phyloP scores from a whole-genome alignment of 306 rosid species.

The Gynostemma pentaphyllum region DNA sequence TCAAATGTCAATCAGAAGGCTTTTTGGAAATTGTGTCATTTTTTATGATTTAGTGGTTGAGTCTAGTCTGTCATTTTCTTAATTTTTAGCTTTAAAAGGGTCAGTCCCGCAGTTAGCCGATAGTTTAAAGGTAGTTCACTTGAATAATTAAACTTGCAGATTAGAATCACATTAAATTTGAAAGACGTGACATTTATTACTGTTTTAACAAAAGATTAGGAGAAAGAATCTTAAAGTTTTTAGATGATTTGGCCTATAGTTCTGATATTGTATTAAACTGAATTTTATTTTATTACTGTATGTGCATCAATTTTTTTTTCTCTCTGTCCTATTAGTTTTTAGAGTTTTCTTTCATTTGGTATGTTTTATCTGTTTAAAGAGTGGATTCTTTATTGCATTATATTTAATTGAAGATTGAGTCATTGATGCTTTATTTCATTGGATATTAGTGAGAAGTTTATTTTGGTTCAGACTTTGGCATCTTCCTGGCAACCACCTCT shows the following conservation, averaged over 20 bases:
- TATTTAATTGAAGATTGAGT: background rate
- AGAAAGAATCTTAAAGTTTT: background rate
- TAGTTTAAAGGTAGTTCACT: background rate
- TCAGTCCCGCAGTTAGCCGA: too few relatives aligned
- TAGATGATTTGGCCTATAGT: too few relatives aligned
- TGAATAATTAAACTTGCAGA: background rate
- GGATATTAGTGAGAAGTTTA: background rate
- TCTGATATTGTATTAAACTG: background rate
- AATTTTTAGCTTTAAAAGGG: too few relatives aligned
- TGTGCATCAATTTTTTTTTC: background rate
- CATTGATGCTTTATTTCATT: background rate
- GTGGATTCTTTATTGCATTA: background rate
- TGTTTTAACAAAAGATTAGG: background rate
- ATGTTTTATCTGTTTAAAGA: background rate
- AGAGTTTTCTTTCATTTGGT: background rate
- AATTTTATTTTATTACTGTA: background rate
- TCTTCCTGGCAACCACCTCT: slow-evolving; percentile 54
- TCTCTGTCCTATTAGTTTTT: background rate
- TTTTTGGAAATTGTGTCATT: too few relatives aligned
- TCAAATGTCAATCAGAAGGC: too few relatives aligned
- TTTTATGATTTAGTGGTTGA: too few relatives aligned
- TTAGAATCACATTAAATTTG: background rate
- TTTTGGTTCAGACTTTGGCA: slow-evolving; percentile 52
- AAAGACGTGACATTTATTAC: background rate
- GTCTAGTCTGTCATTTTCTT: too few relatives aligned